phyloP scores from a whole-genome alignment of 148 eudicot species.

The Beta vulgaris region DNA sequence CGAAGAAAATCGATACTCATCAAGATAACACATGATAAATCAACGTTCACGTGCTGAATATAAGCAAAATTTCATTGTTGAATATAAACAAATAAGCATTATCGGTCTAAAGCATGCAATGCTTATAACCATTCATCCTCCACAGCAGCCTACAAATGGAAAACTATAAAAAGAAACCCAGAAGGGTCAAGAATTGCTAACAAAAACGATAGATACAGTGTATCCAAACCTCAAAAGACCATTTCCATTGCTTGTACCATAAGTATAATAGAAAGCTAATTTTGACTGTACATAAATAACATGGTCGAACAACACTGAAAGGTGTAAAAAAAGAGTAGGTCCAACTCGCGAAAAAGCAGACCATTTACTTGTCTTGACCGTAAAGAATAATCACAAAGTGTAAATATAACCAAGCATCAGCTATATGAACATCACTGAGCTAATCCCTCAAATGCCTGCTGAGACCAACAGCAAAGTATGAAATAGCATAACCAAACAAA shows the following conservation, averaged over 20 bases:
- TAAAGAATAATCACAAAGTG: not conserved
- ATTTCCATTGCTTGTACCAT: not conserved
- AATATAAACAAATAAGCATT: too few species aligned
- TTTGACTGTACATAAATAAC: conserved; percentile 7
- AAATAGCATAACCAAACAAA: too few species aligned
- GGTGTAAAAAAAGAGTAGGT: not conserved
- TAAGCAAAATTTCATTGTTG: too few species aligned
- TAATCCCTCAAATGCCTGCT: not conserved
- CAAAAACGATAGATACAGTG: not conserved
- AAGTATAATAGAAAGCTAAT: not conserved
- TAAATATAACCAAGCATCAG: not conserved
- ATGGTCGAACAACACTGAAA: not conserved
- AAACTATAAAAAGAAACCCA: too few species aligned
- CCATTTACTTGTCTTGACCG: not conserved
- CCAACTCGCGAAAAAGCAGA: not conserved
- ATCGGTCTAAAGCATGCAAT: too few species aligned
- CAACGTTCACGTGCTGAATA: too few species aligned
- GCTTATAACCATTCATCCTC: too few species aligned
- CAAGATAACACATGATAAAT: too few species aligned
- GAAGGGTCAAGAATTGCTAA: too few species aligned
- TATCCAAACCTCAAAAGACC: not conserved
- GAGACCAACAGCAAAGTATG: not conserved
- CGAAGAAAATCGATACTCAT: too few species aligned
- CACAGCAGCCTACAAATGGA: too few species aligned
- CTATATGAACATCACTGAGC: not conserved